These are phyloP conservation scores for Strobilomyces confusus DNA, from an alignment of 768 basidiomycete species.

Conservation along the genomic window DNA sequence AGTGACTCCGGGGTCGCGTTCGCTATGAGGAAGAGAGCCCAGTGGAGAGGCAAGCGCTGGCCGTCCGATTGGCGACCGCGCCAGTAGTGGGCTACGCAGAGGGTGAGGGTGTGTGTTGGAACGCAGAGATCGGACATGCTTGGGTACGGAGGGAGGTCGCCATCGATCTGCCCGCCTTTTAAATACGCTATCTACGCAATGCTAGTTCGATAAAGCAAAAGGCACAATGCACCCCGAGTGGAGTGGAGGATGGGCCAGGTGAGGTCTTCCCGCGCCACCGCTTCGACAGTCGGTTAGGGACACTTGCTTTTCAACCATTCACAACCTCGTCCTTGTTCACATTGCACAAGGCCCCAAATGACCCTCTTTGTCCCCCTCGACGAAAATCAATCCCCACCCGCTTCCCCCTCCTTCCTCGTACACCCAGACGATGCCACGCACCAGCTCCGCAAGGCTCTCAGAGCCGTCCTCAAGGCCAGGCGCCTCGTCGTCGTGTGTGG, in stretches of 20 bases:
- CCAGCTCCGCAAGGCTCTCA: slow-evolving; percentile 53
- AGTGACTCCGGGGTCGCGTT: slow-evolving; percentile 21
- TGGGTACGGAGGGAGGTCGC: not conserved
- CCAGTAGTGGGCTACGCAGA: slow-evolving; percentile 31
- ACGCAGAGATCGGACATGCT: slow-evolving; percentile 16
- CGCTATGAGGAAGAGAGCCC: slow-evolving; percentile 28
- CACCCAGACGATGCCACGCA: slow-evolving; percentile 41
- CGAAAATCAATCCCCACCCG: slow-evolving; percentile 41
- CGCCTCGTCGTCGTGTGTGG: slow-evolving; percentile 86
- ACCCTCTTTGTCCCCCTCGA: slow-evolving; percentile 64
- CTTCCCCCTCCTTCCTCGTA: slow-evolving; percentile 54
- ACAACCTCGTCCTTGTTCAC: slow-evolving; percentile 23
- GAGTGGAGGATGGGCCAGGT: not conserved
- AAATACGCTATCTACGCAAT: slow-evolving; percentile 12
- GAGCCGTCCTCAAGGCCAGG: slow-evolving; percentile 72
- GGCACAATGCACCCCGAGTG: slow-evolving; percentile 13
- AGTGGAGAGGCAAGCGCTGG: slow-evolving; percentile 26
- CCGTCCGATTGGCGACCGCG: slow-evolving; percentile 22
- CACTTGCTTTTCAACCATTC: slow-evolving; percentile 17
- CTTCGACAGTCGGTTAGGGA: not conserved
- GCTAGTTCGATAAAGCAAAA: slow-evolving; percentile 15
- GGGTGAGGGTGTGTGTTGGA: slow-evolving; percentile 15
- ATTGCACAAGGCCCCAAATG: slow-evolving; percentile 39
- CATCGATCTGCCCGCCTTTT: not conserved
- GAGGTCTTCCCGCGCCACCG: slow-evolving; percentile 32